Evolutionary conservation across 2,329 filamentous ascomycete species (phyloP), one percentile per base, ranked within the genome.

Genomic region (Volutella citrinella): DNA sequence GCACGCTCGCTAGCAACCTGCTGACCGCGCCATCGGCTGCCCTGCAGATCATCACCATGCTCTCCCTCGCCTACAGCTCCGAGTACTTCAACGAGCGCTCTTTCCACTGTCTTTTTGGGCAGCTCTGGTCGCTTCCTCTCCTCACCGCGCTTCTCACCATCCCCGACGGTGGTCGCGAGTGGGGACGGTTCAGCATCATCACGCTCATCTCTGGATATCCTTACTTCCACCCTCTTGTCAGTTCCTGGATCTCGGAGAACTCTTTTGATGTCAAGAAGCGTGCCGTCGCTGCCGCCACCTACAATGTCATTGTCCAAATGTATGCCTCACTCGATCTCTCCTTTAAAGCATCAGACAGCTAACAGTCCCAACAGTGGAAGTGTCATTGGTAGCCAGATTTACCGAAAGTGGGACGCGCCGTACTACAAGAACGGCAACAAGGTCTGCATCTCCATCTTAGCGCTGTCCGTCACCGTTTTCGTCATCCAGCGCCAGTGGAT

Each of bases 1-100:
- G 59, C 30, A 77, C 75, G 3, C 75, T 84, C 50, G 59, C 76
- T 19, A 74, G 72, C 18, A 84, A 82, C 45, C 63, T 85, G 40
- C 67, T 84, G 15, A 77, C 77, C 2, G 80, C 82, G 11, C 77
- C 76, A 0, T 70, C 74, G 1, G 73, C 72, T 12, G 65, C 64
- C 1, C 55, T 80, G 2, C 77, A 78, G 51, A 78, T 80, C 40
- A 35, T 76, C 29, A 75, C 76, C 27, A 70, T 80, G 57, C 52
- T 80, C 12, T 52, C 63, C 3, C 65, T 75, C 38, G 73, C 76
- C 0, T 75, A 65, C 57, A 62, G 72, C 27, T 75, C 71, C 6
- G 73, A 79, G 36, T 64, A 69, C 36, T 73, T 76, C 42, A 70
- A 76, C 40, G 67, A 77, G 48, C 64, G 74, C 2, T 59, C 75